phyloP scores from a whole-genome alignment of 2,329 filamentous ascomycete species.

The Pleomassaria siparia region DNA sequence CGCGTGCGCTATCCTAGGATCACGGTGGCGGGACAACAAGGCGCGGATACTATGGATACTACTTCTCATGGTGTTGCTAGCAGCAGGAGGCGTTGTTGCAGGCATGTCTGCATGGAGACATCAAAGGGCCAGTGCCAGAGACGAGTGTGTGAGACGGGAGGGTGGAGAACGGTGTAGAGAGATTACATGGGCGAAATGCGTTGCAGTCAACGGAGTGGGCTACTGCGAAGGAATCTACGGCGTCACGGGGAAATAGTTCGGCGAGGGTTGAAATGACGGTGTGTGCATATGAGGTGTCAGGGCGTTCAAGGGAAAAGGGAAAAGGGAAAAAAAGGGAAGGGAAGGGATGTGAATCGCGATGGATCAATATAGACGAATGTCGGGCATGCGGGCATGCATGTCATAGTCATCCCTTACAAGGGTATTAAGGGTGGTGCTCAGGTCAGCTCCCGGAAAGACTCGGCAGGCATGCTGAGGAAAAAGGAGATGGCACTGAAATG shows the following conservation, averaged over 20 bases:
- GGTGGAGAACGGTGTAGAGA: slow-evolving; percentile 23
- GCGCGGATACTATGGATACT: slow-evolving; percentile 18
- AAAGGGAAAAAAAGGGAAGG: too few relatives aligned
- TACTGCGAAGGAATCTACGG: slow-evolving; percentile 24
- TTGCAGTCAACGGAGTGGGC: slow-evolving; percentile 20
- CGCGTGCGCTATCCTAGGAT: slow-evolving; percentile 7
- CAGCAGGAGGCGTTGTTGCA: slow-evolving; percentile 21
- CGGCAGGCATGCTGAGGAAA: neutral
- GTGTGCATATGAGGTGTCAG: slow-evolving; percentile 1
- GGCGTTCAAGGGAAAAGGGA: neutral
- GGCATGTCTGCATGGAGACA: slow-evolving; percentile 21
- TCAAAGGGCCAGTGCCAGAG: slow-evolving; percentile 13
- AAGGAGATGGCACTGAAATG: neutral
- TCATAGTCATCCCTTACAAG: slow-evolving; percentile 13
- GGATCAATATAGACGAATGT: neutral
- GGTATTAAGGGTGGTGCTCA: too few relatives aligned
- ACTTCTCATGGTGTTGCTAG: slow-evolving; percentile 23
- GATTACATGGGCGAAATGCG: slow-evolving; percentile 22
- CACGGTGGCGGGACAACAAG: slow-evolving; percentile 23
- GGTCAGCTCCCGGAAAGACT: too few relatives aligned
- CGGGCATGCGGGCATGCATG: neutral
- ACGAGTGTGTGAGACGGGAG: slow-evolving; percentile 13
- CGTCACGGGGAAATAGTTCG: neutral
- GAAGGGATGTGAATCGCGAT: too few relatives aligned
- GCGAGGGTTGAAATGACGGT: too few relatives aligned